Conservation (phyloP, 73 alveolate genomes). For the Paramecium octaurelia region DNA sequence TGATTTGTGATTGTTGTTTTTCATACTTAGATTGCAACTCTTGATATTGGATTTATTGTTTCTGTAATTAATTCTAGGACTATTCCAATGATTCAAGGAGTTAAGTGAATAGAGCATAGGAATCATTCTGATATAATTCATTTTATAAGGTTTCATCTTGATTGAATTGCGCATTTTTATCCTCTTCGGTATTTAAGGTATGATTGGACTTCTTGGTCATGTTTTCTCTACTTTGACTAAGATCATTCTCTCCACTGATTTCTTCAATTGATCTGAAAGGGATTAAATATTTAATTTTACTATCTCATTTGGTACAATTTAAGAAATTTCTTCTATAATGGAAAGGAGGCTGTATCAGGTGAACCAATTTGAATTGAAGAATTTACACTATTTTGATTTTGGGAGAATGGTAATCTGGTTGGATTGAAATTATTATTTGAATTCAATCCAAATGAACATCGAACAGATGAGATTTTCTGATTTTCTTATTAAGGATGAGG, state of each 20-base stretch:
- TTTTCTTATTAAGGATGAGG: constrained; percentile 4
- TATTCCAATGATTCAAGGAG: neutral
- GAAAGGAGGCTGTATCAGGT: neutral
- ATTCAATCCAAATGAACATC: constrained; percentile 21
- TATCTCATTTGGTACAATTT: neutral
- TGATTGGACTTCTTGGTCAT: neutral
- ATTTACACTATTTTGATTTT: neutral
- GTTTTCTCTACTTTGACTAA: neutral
- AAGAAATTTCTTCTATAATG: constrained; percentile 4
- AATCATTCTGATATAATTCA: neutral
- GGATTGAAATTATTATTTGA: neutral
- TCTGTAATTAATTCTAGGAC: neutral
- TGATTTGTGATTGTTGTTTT: neutral
- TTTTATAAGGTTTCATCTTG: neutral
- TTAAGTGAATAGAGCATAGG: neutral
- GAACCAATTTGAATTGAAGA: neutral
- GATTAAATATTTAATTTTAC: neutral
- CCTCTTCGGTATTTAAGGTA: neutral
- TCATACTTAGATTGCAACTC: neutral
- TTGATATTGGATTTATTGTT: neutral
- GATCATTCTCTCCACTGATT: neutral
- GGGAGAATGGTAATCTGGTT: neutral
- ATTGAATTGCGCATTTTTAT: neutral
- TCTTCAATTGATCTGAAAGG: neutral
- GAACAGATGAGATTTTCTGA: neutral